Evolutionary conservation across 306 rosid genomes (phyloP), one percentile per base, ranked within the genome.

Genomic region (Amphicarpaea edgeworthii): DNA sequence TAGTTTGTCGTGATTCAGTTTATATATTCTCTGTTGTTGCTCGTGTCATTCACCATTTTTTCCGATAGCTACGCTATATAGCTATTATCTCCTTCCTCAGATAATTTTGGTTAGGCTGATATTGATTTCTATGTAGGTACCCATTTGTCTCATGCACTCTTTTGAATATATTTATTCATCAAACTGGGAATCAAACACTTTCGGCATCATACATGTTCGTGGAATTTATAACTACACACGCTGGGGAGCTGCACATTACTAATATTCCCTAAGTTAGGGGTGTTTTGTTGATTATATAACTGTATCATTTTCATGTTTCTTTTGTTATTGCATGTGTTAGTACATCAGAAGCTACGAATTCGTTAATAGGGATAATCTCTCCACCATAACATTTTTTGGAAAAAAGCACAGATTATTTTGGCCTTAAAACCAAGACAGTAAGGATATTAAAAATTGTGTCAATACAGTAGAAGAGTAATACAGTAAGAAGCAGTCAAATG

Each of bases 231-330:
- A n/a, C 46, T 24, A 58, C 76, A 21, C 38, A 49, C 8, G 65
- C 66, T 23, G 20, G 62, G 75, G 68, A 68, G 70, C 30, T 16
- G 51, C 64, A 34, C 68, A 45, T 68, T 19, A 68, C 70, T 19
- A 34, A 37, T 61, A 62, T 80, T 73, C 79, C 72, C 79, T 4
- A 1, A 32, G 70, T 75, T 64, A 30, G 76, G 76, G 73, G 78
- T 46, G 12, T 17, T 67, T 76, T 30, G 57, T 75, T 67, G 38
- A 67, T 28, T 46, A 60, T 26, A 20, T 58, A 38, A 12, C 43
- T 51, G 67, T 70, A 58, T 58, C 23, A 38, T 55, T 68, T 47
- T 41, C n/a, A 7, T 16, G 38, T 40, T 81, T 61, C 11, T 54
- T 54, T 21, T 7, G 6, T 64, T 47, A 2, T 51, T 6, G 12